A percentile compares a stretch with the other conserved stretches of the same genome.
These are phyloP conservation scores for Cucurbita moschata DNA, from an alignment of 306 rosid genomes.

Conservation along the genomic window DNA sequence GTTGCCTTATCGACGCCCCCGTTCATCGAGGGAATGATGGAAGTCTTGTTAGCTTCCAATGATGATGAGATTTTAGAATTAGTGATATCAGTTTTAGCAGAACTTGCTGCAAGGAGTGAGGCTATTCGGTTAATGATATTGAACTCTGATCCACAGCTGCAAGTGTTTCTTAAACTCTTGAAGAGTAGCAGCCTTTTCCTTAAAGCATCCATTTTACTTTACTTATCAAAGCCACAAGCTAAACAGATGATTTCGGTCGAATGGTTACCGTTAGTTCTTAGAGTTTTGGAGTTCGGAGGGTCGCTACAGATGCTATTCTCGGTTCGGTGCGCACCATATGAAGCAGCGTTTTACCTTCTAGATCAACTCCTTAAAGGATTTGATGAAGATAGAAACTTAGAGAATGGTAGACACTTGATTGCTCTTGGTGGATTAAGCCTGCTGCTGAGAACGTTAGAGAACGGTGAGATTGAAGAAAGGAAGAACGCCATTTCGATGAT, in stretches of 20 bases:
- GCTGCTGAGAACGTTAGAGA: conserved; percentile 36
- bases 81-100: conserved; percentile 52
- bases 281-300: conserved; percentile 70
- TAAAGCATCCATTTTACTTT: conserved; percentile 63
- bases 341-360: conserved; percentile 61
- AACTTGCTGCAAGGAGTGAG: conserved; percentile 26
- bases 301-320: conserved; percentile 64
- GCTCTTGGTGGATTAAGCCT: conserved; percentile 61
- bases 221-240: conserved; percentile 55
- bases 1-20: conserved; percentile 38
- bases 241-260: conserved; percentile 66
- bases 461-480: conserved; percentile 44
- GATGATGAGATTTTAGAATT: conserved; percentile 67
- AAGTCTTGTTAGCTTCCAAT: conserved; percentile 51
- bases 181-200: conserved; percentile 59
- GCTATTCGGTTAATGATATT: conserved; percentile 34
- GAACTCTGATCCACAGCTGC: conserved; percentile 66
- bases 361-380: conserved; percentile 69
- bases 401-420: conserved; percentile 65
- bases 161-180: conserved; percentile 46
- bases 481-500: conserved; percentile 31
- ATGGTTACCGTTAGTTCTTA: conserved; percentile 70
- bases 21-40: conserved; percentile 56
- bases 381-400: conserved; percentile 73
- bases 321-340: conserved; percentile 52